Evolutionary conservation across 352 stramenopile species (phyloP), one percentile per base, ranked within the genome.

Genomic region (Globisporangium splendens): DNA sequence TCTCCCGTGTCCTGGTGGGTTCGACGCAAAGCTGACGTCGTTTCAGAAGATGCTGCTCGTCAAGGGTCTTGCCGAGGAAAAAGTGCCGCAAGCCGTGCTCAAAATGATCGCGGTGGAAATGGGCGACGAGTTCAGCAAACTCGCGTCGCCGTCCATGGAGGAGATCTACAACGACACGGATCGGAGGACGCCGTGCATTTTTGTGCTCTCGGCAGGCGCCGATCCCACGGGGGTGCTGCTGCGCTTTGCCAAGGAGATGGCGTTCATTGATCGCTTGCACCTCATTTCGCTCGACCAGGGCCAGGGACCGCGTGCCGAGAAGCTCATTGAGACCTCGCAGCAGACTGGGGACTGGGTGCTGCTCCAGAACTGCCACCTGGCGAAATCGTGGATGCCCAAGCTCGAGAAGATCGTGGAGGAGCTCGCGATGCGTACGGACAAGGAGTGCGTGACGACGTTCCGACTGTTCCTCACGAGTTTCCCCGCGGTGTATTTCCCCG

Each of bases 301-400:
- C 14, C 93, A 98, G 70, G 92, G 90, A 1, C 89, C 92, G 6
- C 85, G 89, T 6, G 93, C 93, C 1, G 87, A 97, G 59, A 76
- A 89, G 43, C 79, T 98, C 2, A 97, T 98, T 28, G 80, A 96
- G 54, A 77, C 62, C 17, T 91, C 83, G 21, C 87, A 91, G 18
- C 62, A 71, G 6, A 84, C 78, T 0, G 93, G 91, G 0, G 93
- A 98, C 73, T 98, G 93, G 93, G 93, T 98, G 14, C 56, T 98
- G 42, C 66, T 98, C 8, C 93, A 98, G 52, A 98, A 98, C 54
- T 98, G 93, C 63, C 95, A 98, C 62, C 73, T 98, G 8, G 93
- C 93, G 11, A 97, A 97, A 54, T 95, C 79, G 17, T 98, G 93
- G 93, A 97, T 98, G 88, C 88, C 89, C 1, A 89, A 87, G 18